phyloP scores from a whole-genome alignment of 495 filamentous ascomycete species.

The Lophiotrema nucula region DNA sequence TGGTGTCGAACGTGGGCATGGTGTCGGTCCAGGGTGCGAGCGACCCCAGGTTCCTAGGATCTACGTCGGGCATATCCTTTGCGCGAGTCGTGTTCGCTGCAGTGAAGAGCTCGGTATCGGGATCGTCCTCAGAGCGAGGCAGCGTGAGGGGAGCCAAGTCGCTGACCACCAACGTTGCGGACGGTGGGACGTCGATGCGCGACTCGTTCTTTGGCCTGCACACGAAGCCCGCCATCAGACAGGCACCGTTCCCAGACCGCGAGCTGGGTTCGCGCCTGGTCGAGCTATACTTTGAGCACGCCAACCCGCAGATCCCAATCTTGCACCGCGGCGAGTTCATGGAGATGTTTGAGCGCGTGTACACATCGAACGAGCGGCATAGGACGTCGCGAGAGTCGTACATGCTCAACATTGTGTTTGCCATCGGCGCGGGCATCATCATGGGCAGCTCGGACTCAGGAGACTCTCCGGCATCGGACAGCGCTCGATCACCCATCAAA shows the following conservation, averaged over 20 bases:
- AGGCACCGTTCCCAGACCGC: conserved; percentile 78
- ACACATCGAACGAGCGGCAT: conserved; percentile 63
- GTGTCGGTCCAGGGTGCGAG: conserved; percentile 73
- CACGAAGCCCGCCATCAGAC: conserved; percentile 80
- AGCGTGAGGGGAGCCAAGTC: conserved; percentile 37
- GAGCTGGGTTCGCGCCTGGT: conserved; percentile 70
- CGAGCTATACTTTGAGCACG: conserved; percentile 88
- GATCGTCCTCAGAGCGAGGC: conserved; percentile 58
- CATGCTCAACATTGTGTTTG: conserved; percentile 95
- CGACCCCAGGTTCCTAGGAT: conserved; percentile 77
- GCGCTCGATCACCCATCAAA: conserved; percentile 20
- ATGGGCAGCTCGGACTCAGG: conserved; percentile 59
- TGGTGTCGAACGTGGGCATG: conserved; percentile 75
- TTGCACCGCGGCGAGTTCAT: conserved; percentile 86
- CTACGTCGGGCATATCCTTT: conserved; percentile 90
- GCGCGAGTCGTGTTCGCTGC: conserved; percentile 92
- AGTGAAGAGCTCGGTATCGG: conserved; percentile 75
- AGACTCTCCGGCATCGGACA: conserved; percentile 35
- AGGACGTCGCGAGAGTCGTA: conserved; percentile 83
- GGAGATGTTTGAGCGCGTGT: conserved; percentile 76
- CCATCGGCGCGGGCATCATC: conserved; percentile 91
- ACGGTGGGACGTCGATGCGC: conserved; percentile 66
- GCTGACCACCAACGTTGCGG: conserved; percentile 22
- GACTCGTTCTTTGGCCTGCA: conserved; percentile 95
- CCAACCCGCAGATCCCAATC: conserved; percentile 93